Evolutionary conservation across 1,139 yeast genomes (phyloP), one percentile per base, ranked within the genome.

Genomic region (Eremothecium gossypii): DNA sequence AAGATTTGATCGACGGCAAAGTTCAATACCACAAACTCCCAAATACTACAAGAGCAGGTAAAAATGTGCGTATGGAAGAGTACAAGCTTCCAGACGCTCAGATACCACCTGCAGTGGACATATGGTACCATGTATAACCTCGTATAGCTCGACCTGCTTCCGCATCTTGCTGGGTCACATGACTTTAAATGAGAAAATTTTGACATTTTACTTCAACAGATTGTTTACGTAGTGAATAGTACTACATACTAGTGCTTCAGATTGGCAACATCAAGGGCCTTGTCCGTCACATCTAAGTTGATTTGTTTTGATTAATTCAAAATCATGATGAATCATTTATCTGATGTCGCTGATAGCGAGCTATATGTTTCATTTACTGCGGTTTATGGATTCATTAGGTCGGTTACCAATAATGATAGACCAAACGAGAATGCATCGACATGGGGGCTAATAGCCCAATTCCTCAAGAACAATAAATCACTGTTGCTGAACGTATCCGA

Each of bases 1-100:
- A 73, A 48, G 68, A 62, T 45, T 71, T 89, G 55, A 69, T 85
- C 49, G 64, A 68, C 48, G 86, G 85, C 44, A 66, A 69, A 48
- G 65, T 63, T 33, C 73, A 71, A 47, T 57, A 58, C 41, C 61
- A 60, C 2, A 34, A 44, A 3, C 36, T 60, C 6, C 73, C 73
- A 2, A 11, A 31, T 27, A 65, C 64, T 30, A 55, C 52, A 36
- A 73, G 51, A 26, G 51, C 55, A 5, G 54, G 57, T 2, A 38
- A 41, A 7, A 47, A 49, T 6, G 42, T 64, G 11, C 50, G 56
- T 8, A 41, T 51, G 3, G 51, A 53, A 7, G 47, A 56, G 0
- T 43, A 48, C 2, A 46, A 51, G 14, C 33, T 46, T 28, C 53
- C 60, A 4, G 70, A 67, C 33, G 55, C 67, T 0, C 51, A 50